Evolutionary conservation across 768 basidiomycete species (phyloP).

Genomic region (Postia placenta): DNA sequence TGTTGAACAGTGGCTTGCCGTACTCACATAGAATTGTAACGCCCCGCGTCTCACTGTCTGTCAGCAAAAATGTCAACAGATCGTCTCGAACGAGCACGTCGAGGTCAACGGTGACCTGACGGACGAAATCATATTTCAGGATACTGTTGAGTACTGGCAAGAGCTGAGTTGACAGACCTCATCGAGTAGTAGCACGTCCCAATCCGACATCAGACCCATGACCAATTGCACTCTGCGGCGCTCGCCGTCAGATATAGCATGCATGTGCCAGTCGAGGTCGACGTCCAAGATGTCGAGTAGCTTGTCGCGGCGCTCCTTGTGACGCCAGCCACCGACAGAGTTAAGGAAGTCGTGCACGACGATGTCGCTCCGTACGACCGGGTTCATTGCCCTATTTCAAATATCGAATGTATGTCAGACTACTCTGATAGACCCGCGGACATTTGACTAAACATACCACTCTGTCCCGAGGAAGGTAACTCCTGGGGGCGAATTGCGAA

Average conservation of each 20-base stretch:
- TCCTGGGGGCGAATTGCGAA: conserved; percentile 76
- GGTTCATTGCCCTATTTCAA: conserved; percentile 81
- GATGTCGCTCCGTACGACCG: conserved; percentile 91
- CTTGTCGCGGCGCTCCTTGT: conserved; percentile 81
- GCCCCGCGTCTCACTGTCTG: conserved; percentile 70
- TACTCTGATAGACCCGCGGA: background rate
- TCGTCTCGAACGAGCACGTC: conserved; percentile 93
- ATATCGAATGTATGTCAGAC: no score
- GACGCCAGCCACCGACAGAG: conserved; percentile 91
- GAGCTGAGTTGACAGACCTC: conserved; percentile 50
- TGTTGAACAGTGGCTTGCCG: conserved; percentile 2
- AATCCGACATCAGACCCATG: conserved; percentile 92
- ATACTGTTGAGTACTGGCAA: no score
- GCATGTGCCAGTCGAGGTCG: conserved; percentile 96
- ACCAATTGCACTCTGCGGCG: conserved; percentile 89
- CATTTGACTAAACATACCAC: conserved; percentile 48
- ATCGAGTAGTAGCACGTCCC: conserved; percentile 90
- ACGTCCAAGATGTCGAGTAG: conserved; percentile 91
- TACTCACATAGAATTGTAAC: conserved; percentile 83
- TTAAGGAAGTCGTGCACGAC: conserved; percentile 92
- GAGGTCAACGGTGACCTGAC: conserved; percentile 92
- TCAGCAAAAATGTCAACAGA: conserved; percentile 80
- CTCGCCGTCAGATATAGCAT: conserved; percentile 94
- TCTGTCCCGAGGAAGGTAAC: conserved; percentile 91
- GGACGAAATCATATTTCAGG: background rate